Evolutionary conservation across 345 rosid genomes (phyloP).

Genomic region (Aurinia saxatilis): DNA sequence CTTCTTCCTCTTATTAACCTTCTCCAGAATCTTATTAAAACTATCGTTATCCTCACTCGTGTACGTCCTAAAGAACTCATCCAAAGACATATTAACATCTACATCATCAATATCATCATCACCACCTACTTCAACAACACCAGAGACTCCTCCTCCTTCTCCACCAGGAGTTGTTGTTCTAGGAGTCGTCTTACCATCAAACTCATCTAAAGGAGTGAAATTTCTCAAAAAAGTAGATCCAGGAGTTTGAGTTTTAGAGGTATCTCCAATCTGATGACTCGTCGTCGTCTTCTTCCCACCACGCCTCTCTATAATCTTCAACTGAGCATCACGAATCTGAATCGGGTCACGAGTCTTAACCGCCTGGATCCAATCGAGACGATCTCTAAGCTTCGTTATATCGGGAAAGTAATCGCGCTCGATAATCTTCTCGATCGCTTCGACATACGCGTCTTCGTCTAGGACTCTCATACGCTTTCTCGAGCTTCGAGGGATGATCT

Average conservation of each 20-base stretch:
- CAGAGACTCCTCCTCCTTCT: too few species aligned
- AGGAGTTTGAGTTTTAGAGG: constrained; percentile 60
- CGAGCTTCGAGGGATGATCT: constrained; percentile 29
- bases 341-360: constrained; percentile 70
- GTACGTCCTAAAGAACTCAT: constrained; percentile 75
- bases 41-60: constrained; percentile 95
- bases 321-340: constrained; percentile 89
- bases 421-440: constrained; percentile 84
- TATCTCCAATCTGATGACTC: constrained; percentile 32
- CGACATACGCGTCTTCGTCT: constrained; percentile 80
- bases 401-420: constrained; percentile 98
- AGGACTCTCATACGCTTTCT: constrained; percentile 57
- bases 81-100: constrained; percentile 55
- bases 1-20: constrained; percentile 83
- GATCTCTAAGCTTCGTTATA: constrained; percentile 85
- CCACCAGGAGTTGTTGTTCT: constrained; percentile 40
- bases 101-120: constrained; percentile 37
- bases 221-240: constrained; percentile 72
- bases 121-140: constrained; percentile 25
- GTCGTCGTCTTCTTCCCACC: constrained; percentile 34
- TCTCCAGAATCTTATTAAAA: constrained; percentile 73
- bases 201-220: constrained; percentile 81
- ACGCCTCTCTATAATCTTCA: constrained; percentile 92
- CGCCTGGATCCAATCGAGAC: constrained; percentile 94
- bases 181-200: constrained; percentile 51